phyloP scores from a whole-genome alignment of 2,329 filamentous ascomycete genomes.

The Aspergillus brunneoviolaceus region DNA sequence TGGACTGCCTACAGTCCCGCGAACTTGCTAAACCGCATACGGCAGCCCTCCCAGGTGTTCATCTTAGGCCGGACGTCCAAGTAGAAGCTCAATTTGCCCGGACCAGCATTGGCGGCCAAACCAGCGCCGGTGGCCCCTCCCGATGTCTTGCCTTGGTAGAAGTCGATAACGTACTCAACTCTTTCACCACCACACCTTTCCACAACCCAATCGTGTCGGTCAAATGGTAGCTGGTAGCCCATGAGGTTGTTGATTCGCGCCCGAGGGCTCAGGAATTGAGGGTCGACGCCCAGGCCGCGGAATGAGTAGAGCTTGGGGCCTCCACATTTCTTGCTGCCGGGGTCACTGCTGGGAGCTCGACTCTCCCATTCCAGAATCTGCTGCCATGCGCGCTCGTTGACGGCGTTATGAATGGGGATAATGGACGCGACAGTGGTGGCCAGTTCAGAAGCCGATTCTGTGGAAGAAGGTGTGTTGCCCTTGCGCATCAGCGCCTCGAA shows the following conservation, averaged over 20 bases:
- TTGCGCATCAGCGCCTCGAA: constrained; percentile 96
- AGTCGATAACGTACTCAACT: constrained; percentile 96
- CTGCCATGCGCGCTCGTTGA: constrained; percentile 93
- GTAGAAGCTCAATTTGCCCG: constrained; percentile 59
- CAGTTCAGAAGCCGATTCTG: constrained; percentile 41
- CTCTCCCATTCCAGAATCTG: constrained; percentile 90
- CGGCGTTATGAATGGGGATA: constrained; percentile 96
- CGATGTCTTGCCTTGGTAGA: constrained; percentile 72
- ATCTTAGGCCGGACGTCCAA: constrained; percentile 65
- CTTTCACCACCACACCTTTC: constrained; percentile 75
- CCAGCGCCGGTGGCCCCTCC: constrained; percentile 29
- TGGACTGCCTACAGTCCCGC: constrained; percentile 42
- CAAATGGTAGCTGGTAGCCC: constrained; percentile 90
- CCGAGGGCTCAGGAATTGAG: constrained; percentile 68
- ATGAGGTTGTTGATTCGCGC: constrained; percentile 79
- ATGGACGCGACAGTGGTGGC: constrained; percentile 83
- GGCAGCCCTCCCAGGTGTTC: constrained; percentile 62
- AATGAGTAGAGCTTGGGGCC: constrained; percentile 85
- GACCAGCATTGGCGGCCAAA: constrained; percentile 32
- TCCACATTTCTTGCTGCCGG: constrained; percentile 64
- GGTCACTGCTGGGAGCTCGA: constrained; percentile 56
- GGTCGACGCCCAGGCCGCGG: constrained; percentile 59
- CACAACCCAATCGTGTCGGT: constrained; percentile 95
- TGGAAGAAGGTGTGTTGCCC: constrained; percentile 65
- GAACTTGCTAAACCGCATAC: constrained; percentile 54